phyloP scores from a whole-genome alignment of 306 rosid genomes.

The Senna siamea region DNA sequence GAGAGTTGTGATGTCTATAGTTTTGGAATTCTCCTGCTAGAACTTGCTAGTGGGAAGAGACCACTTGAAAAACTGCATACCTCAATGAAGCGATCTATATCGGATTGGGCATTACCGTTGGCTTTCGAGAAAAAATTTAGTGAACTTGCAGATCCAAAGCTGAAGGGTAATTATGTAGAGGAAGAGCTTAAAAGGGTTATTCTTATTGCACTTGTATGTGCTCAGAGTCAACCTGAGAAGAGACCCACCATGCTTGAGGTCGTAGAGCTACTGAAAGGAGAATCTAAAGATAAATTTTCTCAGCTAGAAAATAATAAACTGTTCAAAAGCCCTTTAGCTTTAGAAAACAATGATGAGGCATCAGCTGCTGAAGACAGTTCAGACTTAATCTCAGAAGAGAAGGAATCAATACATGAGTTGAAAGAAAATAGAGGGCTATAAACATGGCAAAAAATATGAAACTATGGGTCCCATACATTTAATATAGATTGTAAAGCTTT shows the following conservation, averaged over 20 bases:
- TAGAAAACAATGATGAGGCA: constrained; percentile 44
- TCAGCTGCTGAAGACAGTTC: constrained; percentile 66
- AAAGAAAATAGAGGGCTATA: constrained; percentile 45
- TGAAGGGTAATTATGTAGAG: constrained; percentile 71
- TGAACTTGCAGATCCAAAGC: constrained; percentile 80
- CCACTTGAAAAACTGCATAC: constrained; percentile 72
- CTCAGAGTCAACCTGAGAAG: constrained; percentile 70
- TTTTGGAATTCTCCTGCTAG: constrained; percentile 90
- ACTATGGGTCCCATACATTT: constrained; percentile 30
- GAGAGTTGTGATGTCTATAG: constrained; percentile 95
- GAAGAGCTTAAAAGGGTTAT: constrained; percentile 86
- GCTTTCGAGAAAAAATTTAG: constrained; percentile 66
- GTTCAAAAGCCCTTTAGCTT: constrained; percentile 52
- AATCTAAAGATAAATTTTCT: constrained; percentile 64
- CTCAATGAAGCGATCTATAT: constrained; percentile 60
- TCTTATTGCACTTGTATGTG: constrained; percentile 68
- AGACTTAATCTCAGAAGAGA: constrained; percentile 75
- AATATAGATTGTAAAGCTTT: constrained; percentile 35
- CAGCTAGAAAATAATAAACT: constrained; percentile 69
- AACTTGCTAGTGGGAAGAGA: constrained; percentile 86
- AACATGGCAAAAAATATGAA: constrained; percentile 17
- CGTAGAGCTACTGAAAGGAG: constrained; percentile 80
- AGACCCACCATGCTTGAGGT: constrained; percentile 86
- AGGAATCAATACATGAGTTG: constrained; percentile 52
- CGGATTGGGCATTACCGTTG: constrained; percentile 93